These are phyloP conservation scores for Clonostachys chloroleuca DNA, from an alignment of 2,329 filamentous ascomycete genomes.

Conservation along the genomic window DNA sequence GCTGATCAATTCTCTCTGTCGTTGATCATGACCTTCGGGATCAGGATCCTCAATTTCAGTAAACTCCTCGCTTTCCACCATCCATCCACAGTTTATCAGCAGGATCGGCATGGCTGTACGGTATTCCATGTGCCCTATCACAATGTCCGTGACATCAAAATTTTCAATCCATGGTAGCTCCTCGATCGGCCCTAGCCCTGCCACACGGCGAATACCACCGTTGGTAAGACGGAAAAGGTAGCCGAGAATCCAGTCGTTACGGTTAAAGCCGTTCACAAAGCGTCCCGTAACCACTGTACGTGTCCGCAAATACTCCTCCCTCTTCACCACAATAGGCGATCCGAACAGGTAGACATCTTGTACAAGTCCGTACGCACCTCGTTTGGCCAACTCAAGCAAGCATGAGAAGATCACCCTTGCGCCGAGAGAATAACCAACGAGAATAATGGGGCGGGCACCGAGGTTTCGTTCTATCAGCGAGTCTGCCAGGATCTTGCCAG, in stretches of 20 bases:
- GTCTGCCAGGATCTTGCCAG: constrained; percentile 89
- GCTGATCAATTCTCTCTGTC: constrained; percentile 89
- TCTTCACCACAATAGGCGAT: constrained; percentile 85
- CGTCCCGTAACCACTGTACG: constrained; percentile 85
- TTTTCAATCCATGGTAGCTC: constrained; percentile 82
- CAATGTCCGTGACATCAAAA: constrained; percentile 77
- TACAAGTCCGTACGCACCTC: constrained; percentile 79
- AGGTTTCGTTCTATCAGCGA: constrained; percentile 89
- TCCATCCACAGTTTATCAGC: constrained; percentile 83
- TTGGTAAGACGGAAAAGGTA: constrained; percentile 94
- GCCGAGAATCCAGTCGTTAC: constrained; percentile 94
- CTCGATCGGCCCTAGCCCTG: constrained; percentile 75
- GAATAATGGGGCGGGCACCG: constrained; percentile 83
- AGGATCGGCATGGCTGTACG: constrained; percentile 86
- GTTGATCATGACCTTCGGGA: constrained; percentile 82
- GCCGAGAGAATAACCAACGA: constrained; percentile 92
- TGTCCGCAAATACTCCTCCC: constrained; percentile 80
- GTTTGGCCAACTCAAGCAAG: constrained; percentile 77
- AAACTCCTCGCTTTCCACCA: constrained; percentile 90
- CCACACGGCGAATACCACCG: constrained; percentile 84
- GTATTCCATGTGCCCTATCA: constrained; percentile 95
- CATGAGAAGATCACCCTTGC: constrained; percentile 91
- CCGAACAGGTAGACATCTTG: constrained; percentile 97
- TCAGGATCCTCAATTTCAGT: constrained; percentile 96
- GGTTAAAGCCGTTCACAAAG: constrained; percentile 91